phyloP scores from a whole-genome alignment of 768 basidiomycete genomes.

The Amylocystis lapponica region DNA sequence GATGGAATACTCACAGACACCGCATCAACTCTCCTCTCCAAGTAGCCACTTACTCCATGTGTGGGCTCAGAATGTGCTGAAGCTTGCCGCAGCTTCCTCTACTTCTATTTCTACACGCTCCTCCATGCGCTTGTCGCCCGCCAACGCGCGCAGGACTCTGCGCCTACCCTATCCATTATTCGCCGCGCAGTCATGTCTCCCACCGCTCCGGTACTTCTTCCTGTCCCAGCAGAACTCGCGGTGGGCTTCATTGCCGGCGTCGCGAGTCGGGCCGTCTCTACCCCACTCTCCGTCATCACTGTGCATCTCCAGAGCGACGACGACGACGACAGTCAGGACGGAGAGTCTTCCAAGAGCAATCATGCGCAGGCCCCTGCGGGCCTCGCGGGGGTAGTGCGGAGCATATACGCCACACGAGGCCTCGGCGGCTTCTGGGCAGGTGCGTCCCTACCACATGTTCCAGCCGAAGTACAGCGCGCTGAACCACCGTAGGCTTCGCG shows the following conservation, averaged over 20 bases:
- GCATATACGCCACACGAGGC: constrained; percentile 44
- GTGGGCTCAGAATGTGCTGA: not conserved
- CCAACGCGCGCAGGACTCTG: constrained; percentile 14
- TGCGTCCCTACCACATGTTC: constrained; percentile 13
- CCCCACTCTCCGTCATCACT: constrained; percentile 51
- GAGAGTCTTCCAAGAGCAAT: constrained; percentile 15
- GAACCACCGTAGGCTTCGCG: constrained; percentile 39
- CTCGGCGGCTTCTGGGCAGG: constrained; percentile 54
- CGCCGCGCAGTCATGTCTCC: constrained; percentile 6
- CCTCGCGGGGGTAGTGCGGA: constrained; percentile 26
- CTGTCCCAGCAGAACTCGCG: constrained; percentile 42
- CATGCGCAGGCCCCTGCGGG: too few species aligned
- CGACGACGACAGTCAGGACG: constrained; percentile 25
- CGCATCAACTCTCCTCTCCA: constrained; percentile 47
- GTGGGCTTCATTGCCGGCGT: constrained; percentile 55
- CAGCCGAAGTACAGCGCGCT: not conserved
- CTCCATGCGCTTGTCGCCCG: constrained; percentile 38
- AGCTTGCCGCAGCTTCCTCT: constrained; percentile 42
- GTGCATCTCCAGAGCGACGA: constrained; percentile 45
- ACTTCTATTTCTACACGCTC: constrained; percentile 53
- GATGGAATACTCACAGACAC: constrained; percentile 48
- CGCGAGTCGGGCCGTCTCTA: constrained; percentile 46
- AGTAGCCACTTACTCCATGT: constrained; percentile 28
- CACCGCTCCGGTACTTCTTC: constrained; percentile 17
- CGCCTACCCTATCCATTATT: constrained; percentile 1